These are phyloP conservation scores for Plantago major DNA, from an alignment of 257 asterid genomes.

Conservation along the genomic window DNA sequence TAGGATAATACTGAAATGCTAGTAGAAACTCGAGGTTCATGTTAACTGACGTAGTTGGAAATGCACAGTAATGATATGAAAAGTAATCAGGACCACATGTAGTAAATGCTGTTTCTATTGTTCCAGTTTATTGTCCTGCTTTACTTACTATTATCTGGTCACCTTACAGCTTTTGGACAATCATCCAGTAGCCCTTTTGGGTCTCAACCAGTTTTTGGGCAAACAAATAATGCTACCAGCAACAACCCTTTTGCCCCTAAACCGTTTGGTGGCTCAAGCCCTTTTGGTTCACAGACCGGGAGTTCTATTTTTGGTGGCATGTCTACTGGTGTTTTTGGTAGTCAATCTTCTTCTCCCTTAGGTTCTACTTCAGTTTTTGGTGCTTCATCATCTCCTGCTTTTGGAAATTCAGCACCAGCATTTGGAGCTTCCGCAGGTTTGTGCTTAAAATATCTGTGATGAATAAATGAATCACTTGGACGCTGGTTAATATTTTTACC, in stretches of 20 bases:
- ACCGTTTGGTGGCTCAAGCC: constrained; percentile 78
- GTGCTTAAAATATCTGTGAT: constrained; percentile 29
- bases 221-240: constrained; percentile 57
- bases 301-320: constrained; percentile 84
- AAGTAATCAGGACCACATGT: neutral
- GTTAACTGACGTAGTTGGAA: neutral
- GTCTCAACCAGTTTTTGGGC: constrained; percentile 89
- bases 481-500: neutral
- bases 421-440: constrained; percentile 82
- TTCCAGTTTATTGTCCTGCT: constrained; percentile 2
- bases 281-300: constrained; percentile 87
- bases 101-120: neutral
- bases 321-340: constrained; percentile 92
- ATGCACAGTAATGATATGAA: neutral
- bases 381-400: constrained; percentile 83
- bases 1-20: no score
- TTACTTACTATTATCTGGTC: constrained; percentile 16
- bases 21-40: no score
- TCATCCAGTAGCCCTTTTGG: constrained; percentile 90
- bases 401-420: constrained; percentile 75
- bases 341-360: constrained; percentile 75
- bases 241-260: constrained; percentile 95
- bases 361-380: constrained; percentile 88
- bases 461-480: no score
- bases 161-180: constrained; percentile 87